Percentiles rank a stretch among this genome's conserved stretches.
phyloP scores from a whole-genome alignment of 768 basidiomycete genomes.

The Gymnopilus dilepis region DNA sequence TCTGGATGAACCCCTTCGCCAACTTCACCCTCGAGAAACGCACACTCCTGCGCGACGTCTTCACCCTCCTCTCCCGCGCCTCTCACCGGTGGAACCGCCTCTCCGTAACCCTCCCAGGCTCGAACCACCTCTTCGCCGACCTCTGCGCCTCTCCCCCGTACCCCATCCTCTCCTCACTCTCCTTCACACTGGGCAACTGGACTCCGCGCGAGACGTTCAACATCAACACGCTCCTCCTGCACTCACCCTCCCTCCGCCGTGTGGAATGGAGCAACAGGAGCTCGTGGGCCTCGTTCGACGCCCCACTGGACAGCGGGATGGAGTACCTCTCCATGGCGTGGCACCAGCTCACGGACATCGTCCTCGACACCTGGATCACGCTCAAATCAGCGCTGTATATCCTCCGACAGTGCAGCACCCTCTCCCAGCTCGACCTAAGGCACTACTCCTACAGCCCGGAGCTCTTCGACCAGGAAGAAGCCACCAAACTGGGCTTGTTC shows the following conservation, averaged over 20 bases:
- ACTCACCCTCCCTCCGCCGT: slow-evolving; percentile 21
- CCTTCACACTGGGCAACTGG: slow-evolving; percentile 28
- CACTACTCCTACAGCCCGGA: slow-evolving; percentile 22
- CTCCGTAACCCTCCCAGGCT: slow-evolving; percentile 26
- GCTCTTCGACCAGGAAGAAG: slow-evolving; percentile 5
- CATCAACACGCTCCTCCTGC: slow-evolving; percentile 21
- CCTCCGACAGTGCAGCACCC: slow-evolving; percentile 24
- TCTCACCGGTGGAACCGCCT: slow-evolving; percentile 26
- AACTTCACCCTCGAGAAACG: neutral
- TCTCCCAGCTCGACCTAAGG: slow-evolving; percentile 24
- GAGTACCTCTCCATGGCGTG: slow-evolving; percentile 22
- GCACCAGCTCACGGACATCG: slow-evolving; percentile 26
- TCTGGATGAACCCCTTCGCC: slow-evolving; percentile 19
- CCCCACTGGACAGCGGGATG: slow-evolving; percentile 20
- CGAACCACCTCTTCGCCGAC: slow-evolving; percentile 16
- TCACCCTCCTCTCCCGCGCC: slow-evolving; percentile 16
- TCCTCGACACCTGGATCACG: slow-evolving; percentile 27
- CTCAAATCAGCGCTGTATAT: slow-evolving; percentile 24
- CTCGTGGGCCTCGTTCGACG: slow-evolving; percentile 27
- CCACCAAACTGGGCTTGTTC: no score
- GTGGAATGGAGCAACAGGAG: slow-evolving; percentile 27
- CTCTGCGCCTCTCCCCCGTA: slow-evolving; percentile 6
- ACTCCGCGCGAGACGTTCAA: slow-evolving; percentile 19
- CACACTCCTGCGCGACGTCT: slow-evolving; percentile 8
- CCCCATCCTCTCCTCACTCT: slow-evolving; percentile 22